Base-by-base conservation (phyloP, 2,329 filamentous ascomycete species). In the Ramichloridium luteum region DNA sequence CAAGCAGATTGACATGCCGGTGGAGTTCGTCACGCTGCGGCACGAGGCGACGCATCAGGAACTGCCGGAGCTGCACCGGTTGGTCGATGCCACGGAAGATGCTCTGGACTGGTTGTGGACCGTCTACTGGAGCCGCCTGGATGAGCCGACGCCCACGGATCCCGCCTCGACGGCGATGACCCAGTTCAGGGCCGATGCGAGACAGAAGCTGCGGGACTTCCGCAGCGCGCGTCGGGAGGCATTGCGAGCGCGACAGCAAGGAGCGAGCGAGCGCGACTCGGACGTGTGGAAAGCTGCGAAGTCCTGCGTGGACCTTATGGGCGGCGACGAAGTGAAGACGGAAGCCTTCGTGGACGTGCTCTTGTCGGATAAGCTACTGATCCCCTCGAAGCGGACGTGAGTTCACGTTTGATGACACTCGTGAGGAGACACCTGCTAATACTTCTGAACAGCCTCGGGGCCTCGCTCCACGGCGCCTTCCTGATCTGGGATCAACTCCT, bases 11-110 rank as follows among this genome's bases (percentile, higher is more conserved):
- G 74, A 72, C 1, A 59, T 85, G 35, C 79, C 80, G 1, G 74
- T 77, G 1, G 77, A 79, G 0, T 92, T 93, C 56, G 84, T 94
- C 32, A 85, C 93, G 62, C 65, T 92, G 36, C 73, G 86, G 27
- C 86, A 94, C 55, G 81, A 92, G 59, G 82, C 81, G 26, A 92
- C 85, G 25, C 86, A 96, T 55, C 82, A 92, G 55, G 80, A 85
- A 51, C 62, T 93, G 35, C 86, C 86, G 0, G 76, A 77, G 1
- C 62, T 93, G 32, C 66, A 71, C 8, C 75, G 83, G 40, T 62
- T 94, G 39, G 72, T 83, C 31, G 67, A 68, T 20, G 80, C 80
- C 2, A 73, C 79, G 1, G 60, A 66, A 40, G 73, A 78, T 46
- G 82, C 80, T 1, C 63, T 94, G 39, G 64, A 66, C 27, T 94